phyloP scores from a whole-genome alignment of 345 rosid genomes.

The Toxicodendron radicans region DNA sequence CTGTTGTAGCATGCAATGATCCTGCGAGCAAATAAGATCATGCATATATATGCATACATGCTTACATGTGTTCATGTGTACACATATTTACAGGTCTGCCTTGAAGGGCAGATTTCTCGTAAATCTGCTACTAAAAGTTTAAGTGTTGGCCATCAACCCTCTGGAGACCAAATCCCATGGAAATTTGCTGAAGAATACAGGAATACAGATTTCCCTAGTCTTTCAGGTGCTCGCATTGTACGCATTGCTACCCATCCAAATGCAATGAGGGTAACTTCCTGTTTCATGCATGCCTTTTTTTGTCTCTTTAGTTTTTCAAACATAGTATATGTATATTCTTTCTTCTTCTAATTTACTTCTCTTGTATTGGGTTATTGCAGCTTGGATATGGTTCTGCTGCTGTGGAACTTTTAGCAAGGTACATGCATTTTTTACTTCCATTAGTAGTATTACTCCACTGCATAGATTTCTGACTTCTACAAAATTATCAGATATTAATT shows the following conservation, averaged over 20 bases:
- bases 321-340: background rate
- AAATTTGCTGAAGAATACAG: constrained; percentile 89
- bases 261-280: constrained; percentile 75
- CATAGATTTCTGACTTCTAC: background rate
- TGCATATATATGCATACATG: background rate
- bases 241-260: constrained; percentile 98
- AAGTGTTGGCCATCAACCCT: constrained; percentile 78
- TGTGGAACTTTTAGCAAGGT: constrained; percentile 87
- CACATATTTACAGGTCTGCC: constrained; percentile 53
- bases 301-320: background rate
- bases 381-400: constrained; percentile 98
- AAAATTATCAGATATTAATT: background rate
- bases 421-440: constrained; percentile 19
- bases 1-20: background rate
- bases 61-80: background rate
- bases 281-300: background rate
- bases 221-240: constrained; percentile 97
- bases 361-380: constrained; percentile 41
- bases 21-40: background rate
- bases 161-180: constrained; percentile 99
- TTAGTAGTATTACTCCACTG: background rate
- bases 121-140: constrained; percentile 78
- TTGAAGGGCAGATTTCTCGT: constrained; percentile 91
- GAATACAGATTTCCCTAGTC: constrained; percentile 76
- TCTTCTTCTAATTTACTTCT: background rate